Conservation (phyloP, 1,139 yeast genomes). For the Blastobotrys aristatus region DNA sequence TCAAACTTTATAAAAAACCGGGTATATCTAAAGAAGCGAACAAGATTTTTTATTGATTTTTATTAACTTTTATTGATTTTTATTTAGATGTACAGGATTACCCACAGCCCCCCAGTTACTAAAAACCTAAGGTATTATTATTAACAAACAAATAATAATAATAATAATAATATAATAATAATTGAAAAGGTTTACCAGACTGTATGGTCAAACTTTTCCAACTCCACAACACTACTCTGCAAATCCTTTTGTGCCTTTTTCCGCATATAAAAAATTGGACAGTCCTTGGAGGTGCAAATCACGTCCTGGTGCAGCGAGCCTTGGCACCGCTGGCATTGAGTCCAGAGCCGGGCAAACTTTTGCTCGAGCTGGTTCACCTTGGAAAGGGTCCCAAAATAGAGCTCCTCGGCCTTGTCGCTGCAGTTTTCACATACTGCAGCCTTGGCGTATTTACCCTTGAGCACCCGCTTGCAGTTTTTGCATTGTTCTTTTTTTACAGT, state of each 20-base stretch:
- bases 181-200: too few relatives aligned
- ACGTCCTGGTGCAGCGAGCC: constrained; percentile 96
- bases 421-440: constrained; percentile 86
- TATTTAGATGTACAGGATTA: too few relatives aligned
- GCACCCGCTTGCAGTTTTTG: constrained; percentile 80
- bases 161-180: too few relatives aligned
- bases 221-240: constrained; percentile 58
- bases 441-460: constrained; percentile 53
- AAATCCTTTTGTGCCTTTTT: constrained; percentile 91
- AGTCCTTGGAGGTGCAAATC: constrained; percentile 88
- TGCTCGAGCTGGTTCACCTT: constrained; percentile 76
- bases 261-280: constrained; percentile 97
- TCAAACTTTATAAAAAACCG: too few relatives aligned
- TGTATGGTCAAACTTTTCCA: constrained; percentile 59
- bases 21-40: too few relatives aligned
- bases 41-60: too few relatives aligned
- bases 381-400: constrained; percentile 74
- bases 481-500: constrained; percentile 87
- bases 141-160: too few relatives aligned
- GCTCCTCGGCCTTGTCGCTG: constrained; percentile 62
- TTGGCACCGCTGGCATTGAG: constrained; percentile 97
- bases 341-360: constrained; percentile 88
- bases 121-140: too few relatives aligned
- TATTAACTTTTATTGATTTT: too few relatives aligned
- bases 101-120: too few relatives aligned